Percentiles rank a stretch among this genome's conserved stretches.
These are phyloP conservation scores for Cystofilobasidium bisporidii DNA, from an alignment of 768 basidiomycete genomes.

Conservation along the genomic window DNA sequence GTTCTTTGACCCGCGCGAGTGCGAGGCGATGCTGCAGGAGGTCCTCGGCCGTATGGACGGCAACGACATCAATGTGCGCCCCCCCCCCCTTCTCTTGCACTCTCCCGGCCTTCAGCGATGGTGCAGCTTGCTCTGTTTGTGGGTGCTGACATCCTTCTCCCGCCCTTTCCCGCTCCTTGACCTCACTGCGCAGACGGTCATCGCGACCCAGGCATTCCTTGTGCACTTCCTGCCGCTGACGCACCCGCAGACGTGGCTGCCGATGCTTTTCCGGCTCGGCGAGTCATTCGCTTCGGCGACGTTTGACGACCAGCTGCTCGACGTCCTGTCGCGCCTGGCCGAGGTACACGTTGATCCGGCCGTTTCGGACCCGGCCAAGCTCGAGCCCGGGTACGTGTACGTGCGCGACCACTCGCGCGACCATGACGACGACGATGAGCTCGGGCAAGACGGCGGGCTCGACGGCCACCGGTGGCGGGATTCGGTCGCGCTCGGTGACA, in stretches of 20 bases:
- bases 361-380: constrained; percentile 20
- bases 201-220: constrained; percentile 70
- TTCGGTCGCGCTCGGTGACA: constrained; percentile 30
- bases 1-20: constrained; percentile 82
- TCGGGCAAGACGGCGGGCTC: constrained; percentile 11
- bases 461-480: constrained; percentile 27
- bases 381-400: constrained; percentile 20
- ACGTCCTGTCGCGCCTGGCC: constrained; percentile 65
- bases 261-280: constrained; percentile 66
- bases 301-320: constrained; percentile 81
- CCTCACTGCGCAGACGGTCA: constrained; percentile 51
- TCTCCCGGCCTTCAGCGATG: constrained; percentile 4
- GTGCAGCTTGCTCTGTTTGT: neutral
- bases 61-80: constrained; percentile 59
- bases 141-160: neutral
- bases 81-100: constrained; percentile 10
- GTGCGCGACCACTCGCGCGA: constrained; percentile 29
- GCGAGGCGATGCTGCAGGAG: constrained; percentile 75
- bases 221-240: constrained; percentile 74
- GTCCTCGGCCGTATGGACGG: constrained; percentile 71
- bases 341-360: constrained; percentile 62
- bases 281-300: constrained; percentile 78
- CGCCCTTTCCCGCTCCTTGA: neutral
- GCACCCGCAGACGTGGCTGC: constrained; percentile 72
- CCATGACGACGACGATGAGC: constrained; percentile 33